A percentile compares a stretch with the other conserved stretches of the same genome.
These are phyloP conservation scores for Lentinula raphanica DNA, from an alignment of 768 basidiomycete species.

Conservation along the genomic window DNA sequence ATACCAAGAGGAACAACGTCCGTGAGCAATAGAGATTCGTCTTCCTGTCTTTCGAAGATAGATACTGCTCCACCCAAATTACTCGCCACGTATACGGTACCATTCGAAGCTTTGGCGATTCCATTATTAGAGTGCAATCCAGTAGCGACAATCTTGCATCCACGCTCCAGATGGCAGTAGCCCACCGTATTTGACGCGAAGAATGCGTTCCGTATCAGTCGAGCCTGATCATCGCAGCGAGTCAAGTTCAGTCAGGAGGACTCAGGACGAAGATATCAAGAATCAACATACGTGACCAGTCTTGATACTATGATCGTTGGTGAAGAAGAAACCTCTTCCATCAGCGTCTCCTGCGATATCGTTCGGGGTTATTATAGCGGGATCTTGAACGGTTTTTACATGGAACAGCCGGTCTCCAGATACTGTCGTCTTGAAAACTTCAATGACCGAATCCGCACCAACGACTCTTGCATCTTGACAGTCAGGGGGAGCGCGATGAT, in stretches of 20 bases:
- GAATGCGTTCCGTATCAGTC: constrained; percentile 21
- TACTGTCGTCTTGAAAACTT: constrained; percentile 56
- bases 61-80: constrained; percentile 37
- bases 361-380: constrained; percentile 59
- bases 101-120: constrained; percentile 43
- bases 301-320: constrained; percentile 61
- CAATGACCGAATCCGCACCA: constrained; percentile 70
- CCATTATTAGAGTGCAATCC: constrained; percentile 58
- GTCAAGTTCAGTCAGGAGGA: not conserved
- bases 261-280: not conserved
- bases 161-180: constrained; percentile 55
- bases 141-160: constrained; percentile 55
- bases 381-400: constrained; percentile 52
- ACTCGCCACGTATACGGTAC: constrained; percentile 60
- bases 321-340: constrained; percentile 62
- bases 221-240: constrained; percentile 11
- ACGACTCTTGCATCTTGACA: constrained; percentile 29
- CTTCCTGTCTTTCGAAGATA: constrained; percentile 53
- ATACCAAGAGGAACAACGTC: constrained; percentile 54
- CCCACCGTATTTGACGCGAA: constrained; percentile 45
- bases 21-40: constrained; percentile 50
- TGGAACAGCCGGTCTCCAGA: constrained; percentile 43
- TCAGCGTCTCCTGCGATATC: constrained; percentile 65
- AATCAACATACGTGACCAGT: constrained; percentile 40
- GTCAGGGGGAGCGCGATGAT: constrained; percentile 53